A percentile compares a stretch with the other conserved stretches of the same genome.
Evolutionary conservation across 2,329 filamentous ascomycete species (phyloP).

Genomic region (Claviceps sp.): DNA sequence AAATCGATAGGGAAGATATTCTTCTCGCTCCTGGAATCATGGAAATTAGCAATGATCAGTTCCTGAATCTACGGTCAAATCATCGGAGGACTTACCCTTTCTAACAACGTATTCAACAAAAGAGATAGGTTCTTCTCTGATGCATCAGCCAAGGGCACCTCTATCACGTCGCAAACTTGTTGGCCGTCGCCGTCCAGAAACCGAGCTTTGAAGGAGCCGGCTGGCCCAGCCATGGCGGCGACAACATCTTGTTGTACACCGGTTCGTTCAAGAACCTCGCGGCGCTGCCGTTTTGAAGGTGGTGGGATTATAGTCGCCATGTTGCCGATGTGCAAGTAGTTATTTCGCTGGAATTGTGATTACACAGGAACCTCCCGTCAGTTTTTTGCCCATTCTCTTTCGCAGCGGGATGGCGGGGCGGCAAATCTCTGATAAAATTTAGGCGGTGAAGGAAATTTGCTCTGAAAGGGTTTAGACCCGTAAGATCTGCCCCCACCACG

Average conservation of each 20-base stretch:
- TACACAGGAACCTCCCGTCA: background rate
- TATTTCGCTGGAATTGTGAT: background rate
- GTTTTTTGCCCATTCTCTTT: background rate
- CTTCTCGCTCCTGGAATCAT: conserved; percentile 34
- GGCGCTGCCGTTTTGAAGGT: conserved; percentile 75
- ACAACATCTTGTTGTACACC: conserved; percentile 63
- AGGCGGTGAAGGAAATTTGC: conserved; percentile 12
- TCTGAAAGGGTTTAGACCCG: background rate
- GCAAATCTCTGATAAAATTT: conserved; percentile 15
- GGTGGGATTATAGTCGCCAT: conserved; percentile 80
- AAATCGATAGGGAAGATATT: conserved; percentile 49
- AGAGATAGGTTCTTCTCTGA: conserved; percentile 81
- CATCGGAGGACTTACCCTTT: conserved; percentile 37
- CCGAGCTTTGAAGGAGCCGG: conserved; percentile 70
- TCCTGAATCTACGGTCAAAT: background rate
- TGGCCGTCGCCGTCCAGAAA: conserved; percentile 73
- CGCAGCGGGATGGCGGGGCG: conserved; percentile 2
- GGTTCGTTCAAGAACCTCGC: conserved; percentile 57
- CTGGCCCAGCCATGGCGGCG: conserved; percentile 51
- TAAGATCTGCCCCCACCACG: background rate
- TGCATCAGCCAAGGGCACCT: conserved; percentile 72
- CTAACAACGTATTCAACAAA: conserved; percentile 72
- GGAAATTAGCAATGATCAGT: background rate
- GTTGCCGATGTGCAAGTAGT: background rate
- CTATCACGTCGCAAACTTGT: conserved; percentile 55